Evolutionary conservation across 805 yeast genomes (phyloP), one percentile per base, ranked within the genome.

Genomic region (Sugiyamaella boreocaroliniensis): DNA sequence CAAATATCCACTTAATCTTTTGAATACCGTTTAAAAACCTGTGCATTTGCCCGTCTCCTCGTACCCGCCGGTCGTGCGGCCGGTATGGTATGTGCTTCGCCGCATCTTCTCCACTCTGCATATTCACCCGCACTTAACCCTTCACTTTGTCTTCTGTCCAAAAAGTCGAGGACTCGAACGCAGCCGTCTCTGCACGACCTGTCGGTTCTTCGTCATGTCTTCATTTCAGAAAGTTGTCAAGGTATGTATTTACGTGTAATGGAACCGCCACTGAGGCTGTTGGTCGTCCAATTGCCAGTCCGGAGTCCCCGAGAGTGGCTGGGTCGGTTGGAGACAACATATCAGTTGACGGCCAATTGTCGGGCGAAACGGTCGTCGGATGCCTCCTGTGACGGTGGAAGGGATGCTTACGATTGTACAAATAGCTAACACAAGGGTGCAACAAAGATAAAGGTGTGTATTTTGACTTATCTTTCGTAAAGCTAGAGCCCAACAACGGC

Each of bases 401-500:
- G 26, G 3, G 26, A 22, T 22, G 26, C 26, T 22, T 14, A 1
- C 29, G 4, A 8, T 22, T 11, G 15, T 29, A 22, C 10, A n/a
- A 15, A 12, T 29, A 15, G 37, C 45, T 40, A 45, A 45, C 22
- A 18, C 43, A 76, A 22, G 76, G 84, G 88, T 46, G 89, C 88
- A 49, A 83, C 89, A 14, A 83, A 83, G 67, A 76, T 82, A 34
- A 83, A 83, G 61, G 70, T 66, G 59, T 20, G 71, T 48, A n/a
- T 12, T 19, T 10, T 11, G 37, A 14, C 37, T 32, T 11, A 32
- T 10, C 37, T 14, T 10, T 32, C 4, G 15, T 15, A n/a, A 26
- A 40, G n/a, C 6, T 22, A 22, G 6, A 22, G 26, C 26, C 26
- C 26, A 22, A 22, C 26, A 22, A 22, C 26, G 26, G 26, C 26